Evolutionary conservation across 768 basidiomycete species (phyloP).

Genomic region (Paxillus rubicundulus): DNA sequence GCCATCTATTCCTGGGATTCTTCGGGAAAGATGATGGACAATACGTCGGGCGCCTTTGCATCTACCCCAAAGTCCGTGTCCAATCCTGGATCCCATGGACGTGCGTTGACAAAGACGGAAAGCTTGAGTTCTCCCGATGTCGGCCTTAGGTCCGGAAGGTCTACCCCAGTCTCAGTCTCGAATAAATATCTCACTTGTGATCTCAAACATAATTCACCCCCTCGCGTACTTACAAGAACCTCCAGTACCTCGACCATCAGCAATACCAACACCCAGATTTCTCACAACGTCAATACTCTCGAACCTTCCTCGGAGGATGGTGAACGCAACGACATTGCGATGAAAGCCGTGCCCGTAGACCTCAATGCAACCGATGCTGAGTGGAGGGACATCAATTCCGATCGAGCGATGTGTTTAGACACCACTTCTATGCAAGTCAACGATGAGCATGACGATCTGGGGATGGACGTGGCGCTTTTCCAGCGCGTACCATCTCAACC

Average conservation of each 20-base stretch:
- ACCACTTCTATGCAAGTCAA: slow-evolving; percentile 17
- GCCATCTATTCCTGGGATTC: neutral
- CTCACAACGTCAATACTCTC: neutral
- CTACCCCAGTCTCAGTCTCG: slow-evolving; percentile 10
- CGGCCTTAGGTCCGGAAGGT: slow-evolving; percentile 11
- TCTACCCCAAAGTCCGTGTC: neutral
- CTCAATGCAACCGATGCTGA: slow-evolving; percentile 22
- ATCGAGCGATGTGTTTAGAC: slow-evolving; percentile 1
- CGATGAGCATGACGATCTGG: slow-evolving; percentile 9
- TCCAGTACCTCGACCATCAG: neutral
- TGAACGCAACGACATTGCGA: slow-evolving; percentile 3
- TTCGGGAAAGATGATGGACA: neutral
- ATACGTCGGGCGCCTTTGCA: neutral
- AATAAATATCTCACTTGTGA: slow-evolving; percentile 10
- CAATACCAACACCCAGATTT: neutral
- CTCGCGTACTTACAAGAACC: neutral
- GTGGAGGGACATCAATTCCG: neutral
- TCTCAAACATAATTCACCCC: slow-evolving; percentile 3
- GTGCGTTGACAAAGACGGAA: slow-evolving; percentile 4
- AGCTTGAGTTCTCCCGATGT: slow-evolving; percentile 1
- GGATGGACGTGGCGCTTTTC: slow-evolving; percentile 21
- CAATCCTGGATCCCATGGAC: slow-evolving; percentile 1
- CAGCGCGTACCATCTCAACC: neutral
- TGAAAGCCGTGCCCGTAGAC: slow-evolving; percentile 18
- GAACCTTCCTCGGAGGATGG: neutral